Evolutionary conservation across 2,329 filamentous ascomycete genomes (phyloP).

Genomic region (Fonsecaea multimorphosa): DNA sequence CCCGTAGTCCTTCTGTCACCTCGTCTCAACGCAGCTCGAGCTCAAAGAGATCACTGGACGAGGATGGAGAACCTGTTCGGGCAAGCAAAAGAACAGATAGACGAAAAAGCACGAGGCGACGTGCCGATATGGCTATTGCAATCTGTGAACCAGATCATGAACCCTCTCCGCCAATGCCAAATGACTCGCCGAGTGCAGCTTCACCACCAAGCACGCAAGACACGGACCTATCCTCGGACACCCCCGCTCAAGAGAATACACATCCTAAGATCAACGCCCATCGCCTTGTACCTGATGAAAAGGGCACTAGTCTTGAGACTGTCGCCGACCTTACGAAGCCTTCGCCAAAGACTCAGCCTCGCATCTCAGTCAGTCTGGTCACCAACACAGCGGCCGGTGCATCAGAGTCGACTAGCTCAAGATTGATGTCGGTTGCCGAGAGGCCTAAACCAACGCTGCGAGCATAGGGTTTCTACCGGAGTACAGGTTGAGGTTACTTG

Average conservation of each 20-base stretch:
- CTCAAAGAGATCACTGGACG: constrained; percentile 41
- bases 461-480: constrained; percentile 33
- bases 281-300: constrained; percentile 11
- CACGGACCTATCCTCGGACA: constrained; percentile 35
- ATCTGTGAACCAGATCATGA: constrained; percentile 30
- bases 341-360: constrained; percentile 12
- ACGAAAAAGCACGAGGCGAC: constrained; percentile 34
- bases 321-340: constrained; percentile 16
- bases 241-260: constrained; percentile 17
- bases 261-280: constrained; percentile 1
- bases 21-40: constrained; percentile 41
- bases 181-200: constrained; percentile 24
- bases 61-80: constrained; percentile 38
- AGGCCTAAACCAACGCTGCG: constrained; percentile 38
- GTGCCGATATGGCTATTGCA: constrained; percentile 29
- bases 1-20: constrained; percentile 39
- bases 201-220: constrained; percentile 39
- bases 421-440: constrained; percentile 35
- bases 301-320: constrained; percentile 8
- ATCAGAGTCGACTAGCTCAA: constrained; percentile 22
- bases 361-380: constrained; percentile 25
- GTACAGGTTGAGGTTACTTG: constrained; percentile 30
- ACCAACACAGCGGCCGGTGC: constrained; percentile 17
- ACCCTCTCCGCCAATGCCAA: constrained; percentile 21
- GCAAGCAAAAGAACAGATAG: constrained; percentile 37